phyloP scores from a whole-genome alignment of 345 rosid genomes.

The Viola odorata region DNA sequence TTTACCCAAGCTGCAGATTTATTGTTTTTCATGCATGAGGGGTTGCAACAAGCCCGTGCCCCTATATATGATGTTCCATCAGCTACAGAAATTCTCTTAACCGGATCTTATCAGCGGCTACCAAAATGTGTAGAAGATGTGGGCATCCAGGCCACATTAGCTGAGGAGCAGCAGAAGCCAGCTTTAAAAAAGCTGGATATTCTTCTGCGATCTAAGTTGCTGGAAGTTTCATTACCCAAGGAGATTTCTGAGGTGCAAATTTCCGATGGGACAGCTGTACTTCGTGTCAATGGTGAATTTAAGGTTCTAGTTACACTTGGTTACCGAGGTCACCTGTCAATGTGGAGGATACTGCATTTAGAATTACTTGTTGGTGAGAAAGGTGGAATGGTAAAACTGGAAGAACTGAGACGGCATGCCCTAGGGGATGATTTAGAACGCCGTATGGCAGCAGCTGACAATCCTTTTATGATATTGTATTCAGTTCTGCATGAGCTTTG shows the following conservation, averaged over 20 bases:
- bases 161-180: conserved; percentile 74
- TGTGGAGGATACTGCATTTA: conserved; percentile 98
- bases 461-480: conserved; percentile 70
- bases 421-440: conserved; percentile 98
- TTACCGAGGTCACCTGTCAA: conserved; percentile 79
- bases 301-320: conserved; percentile 96
- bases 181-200: conserved; percentile 81
- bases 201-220: conserved; percentile 83
- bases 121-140: conserved; percentile 92
- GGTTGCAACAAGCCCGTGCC: conserved; percentile 94
- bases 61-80: conserved; percentile 98
- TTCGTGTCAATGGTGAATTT: conserved; percentile 81
- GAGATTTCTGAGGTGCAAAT: conserved; percentile 85
- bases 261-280: conserved; percentile 71
- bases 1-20: conserved; percentile 94
- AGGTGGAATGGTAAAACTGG: conserved; percentile 69
- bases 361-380: conserved; percentile 97
- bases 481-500: conserved; percentile 89
- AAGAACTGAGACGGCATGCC: conserved; percentile 59
- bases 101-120: conserved; percentile 82
- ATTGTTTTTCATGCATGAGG: conserved; percentile 95
- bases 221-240: conserved; percentile 75
- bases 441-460: conserved; percentile 82
- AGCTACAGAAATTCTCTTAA: conserved; percentile 75
- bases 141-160: conserved; percentile 66